Conservation (phyloP, 495 filamentous ascomycete species). For the Penicillium crystallinum region DNA sequence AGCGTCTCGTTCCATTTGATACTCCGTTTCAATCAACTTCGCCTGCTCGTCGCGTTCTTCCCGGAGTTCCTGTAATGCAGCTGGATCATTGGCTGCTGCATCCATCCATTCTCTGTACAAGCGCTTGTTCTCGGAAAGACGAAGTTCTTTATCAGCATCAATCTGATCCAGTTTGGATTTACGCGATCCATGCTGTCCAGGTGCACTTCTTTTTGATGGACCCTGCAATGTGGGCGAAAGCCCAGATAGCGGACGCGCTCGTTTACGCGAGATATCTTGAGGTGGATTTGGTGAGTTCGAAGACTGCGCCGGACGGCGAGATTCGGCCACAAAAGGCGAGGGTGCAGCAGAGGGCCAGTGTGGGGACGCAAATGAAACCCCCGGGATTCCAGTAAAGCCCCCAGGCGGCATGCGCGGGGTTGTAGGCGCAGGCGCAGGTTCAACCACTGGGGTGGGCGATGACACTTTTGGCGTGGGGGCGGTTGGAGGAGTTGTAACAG, state of each 20-base stretch:
- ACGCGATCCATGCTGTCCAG: constrained; percentile 1
- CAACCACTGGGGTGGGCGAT: neutral
- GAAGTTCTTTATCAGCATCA: neutral
- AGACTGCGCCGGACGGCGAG: neutral
- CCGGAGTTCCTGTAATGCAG: constrained; percentile 20
- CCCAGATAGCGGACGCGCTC: constrained; percentile 14
- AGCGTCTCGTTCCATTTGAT: constrained; percentile 33
- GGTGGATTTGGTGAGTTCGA: neutral
- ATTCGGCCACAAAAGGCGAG: constrained; percentile 12
- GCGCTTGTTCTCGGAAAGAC: constrained; percentile 1
- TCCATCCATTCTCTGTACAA: constrained; percentile 3
- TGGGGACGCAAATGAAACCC: neutral
- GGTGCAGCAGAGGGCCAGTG: constrained; percentile 18
- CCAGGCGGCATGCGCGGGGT: neutral
- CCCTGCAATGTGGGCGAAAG: constrained; percentile 5
- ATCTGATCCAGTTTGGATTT: constrained; percentile 5
- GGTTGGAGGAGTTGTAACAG: neutral
- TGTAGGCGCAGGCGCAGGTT: neutral
- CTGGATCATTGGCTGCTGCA: neutral
- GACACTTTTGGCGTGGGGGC: neutral
- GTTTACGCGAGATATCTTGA: constrained; percentile 14
- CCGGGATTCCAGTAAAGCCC: neutral
- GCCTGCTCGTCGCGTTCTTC: constrained; percentile 31
- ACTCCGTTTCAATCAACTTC: constrained; percentile 3
- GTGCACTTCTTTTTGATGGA: constrained; percentile 10